Conservation (phyloP, 1,284 basidiomycete genomes). For the Moniliella sp. region DNA sequence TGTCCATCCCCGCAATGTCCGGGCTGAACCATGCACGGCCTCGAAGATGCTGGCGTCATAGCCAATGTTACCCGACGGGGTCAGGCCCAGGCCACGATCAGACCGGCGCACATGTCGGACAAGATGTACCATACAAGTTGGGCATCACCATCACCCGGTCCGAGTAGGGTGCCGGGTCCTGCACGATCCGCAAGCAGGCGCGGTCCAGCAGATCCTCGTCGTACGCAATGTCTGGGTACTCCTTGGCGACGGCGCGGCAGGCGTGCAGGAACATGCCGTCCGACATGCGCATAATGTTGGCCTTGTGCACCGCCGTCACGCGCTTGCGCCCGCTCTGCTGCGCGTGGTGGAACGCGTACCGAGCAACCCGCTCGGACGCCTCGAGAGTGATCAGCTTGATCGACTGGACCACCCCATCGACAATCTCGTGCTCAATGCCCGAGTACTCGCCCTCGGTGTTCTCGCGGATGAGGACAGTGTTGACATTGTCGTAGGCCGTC, state of each 20-base stretch:
- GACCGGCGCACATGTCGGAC: slow-evolving; percentile 94
- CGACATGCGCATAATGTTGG: slow-evolving; percentile 90
- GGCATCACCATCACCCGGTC: slow-evolving; percentile 99
- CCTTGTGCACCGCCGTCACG: slow-evolving; percentile 98
- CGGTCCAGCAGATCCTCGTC: slow-evolving; percentile 95
- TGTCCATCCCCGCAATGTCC: slow-evolving; percentile 48
- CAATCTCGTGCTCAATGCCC: slow-evolving; percentile 90
- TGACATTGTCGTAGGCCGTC: slow-evolving; percentile 92
- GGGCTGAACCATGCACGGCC: slow-evolving; percentile 66
- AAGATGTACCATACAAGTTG: slow-evolving; percentile 93
- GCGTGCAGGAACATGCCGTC: slow-evolving; percentile 99
- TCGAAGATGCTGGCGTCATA: slow-evolving; percentile 97
- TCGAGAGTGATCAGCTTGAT: slow-evolving; percentile 99
- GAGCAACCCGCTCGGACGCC: slow-evolving; percentile 89
- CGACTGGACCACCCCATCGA: slow-evolving; percentile 94
- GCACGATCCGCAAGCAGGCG: slow-evolving; percentile 58
- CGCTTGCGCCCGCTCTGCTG: slow-evolving; percentile 63
- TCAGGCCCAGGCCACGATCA: slow-evolving; percentile 90
- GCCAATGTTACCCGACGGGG: slow-evolving; percentile 95
- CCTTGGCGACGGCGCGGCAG: slow-evolving; percentile 84
- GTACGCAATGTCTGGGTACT: slow-evolving; percentile 75
- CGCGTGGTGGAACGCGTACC: slow-evolving; percentile 96
- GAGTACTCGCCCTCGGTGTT: slow-evolving; percentile 99
- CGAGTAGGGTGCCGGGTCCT: slow-evolving; percentile 76
- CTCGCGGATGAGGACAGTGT: slow-evolving; percentile 93